A percentile compares a stretch with the other conserved stretches of the same genome.
phyloP scores from a whole-genome alignment of 345 rosid genomes.

The Chamaenerion angustifolium region DNA sequence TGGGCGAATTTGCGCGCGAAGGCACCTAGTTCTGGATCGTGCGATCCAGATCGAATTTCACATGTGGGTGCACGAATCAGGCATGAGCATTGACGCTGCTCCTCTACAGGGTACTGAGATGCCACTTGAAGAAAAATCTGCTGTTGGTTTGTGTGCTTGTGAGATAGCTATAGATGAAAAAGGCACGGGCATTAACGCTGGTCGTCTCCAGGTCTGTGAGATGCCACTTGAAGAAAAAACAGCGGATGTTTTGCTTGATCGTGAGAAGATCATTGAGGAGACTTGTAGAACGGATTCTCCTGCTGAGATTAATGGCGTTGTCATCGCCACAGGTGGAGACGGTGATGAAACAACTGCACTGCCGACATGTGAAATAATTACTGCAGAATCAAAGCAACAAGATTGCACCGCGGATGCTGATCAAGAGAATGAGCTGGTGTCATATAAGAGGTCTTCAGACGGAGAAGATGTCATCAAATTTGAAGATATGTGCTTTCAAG shows the following conservation, averaged over 20 bases:
- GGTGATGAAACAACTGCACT: no score
- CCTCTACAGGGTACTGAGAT: conserved; percentile 1
- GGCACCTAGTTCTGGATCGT: no score
- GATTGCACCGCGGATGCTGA: not conserved
- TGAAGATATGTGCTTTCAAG: not conserved
- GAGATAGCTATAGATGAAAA: not conserved
- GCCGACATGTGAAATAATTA: not conserved
- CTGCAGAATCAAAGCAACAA: not conserved
- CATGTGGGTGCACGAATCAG: not conserved
- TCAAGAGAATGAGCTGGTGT: not conserved
- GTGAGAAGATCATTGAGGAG: no score
- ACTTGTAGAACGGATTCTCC: no score
- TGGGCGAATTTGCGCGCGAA: no score
- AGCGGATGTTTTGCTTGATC: no score
- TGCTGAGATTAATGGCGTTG: no score
- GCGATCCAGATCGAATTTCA: no score
- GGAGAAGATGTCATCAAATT: not conserved
- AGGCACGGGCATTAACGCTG: not conserved
- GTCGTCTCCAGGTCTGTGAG: not conserved
- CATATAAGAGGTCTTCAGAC: not conserved
- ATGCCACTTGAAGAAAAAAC: not conserved
- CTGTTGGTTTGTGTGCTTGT: not conserved
- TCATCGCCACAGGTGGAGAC: no score
- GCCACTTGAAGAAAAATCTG: conserved; percentile 3
- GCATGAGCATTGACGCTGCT: not conserved